Evolutionary conservation across 2,329 filamentous ascomycete species (phyloP), one percentile per base, ranked within the genome.

Genomic region (Clonostachys sp.): DNA sequence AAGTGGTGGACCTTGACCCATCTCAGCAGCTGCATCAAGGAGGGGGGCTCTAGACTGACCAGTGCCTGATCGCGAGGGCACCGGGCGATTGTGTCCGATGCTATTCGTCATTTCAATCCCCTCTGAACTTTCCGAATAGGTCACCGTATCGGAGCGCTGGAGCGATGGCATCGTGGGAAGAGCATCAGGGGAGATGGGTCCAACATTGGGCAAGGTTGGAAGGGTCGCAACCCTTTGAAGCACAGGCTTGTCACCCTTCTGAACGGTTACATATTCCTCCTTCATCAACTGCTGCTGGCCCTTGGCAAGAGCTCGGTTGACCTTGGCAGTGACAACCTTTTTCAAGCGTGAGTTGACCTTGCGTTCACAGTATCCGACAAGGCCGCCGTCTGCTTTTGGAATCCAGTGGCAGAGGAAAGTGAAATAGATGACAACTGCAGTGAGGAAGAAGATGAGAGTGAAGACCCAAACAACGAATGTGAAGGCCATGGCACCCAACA

Each of bases 331-430:
- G 5, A 97, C 91, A 54, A 97, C 94, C 55, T 83, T 83, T 60
- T 87, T 87, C 55, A 99, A 76, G 55, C 91, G 78, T 58, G 82
- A 85, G 68, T 95, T 95, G 63, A 96, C 86, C 72, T 97, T 97
- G 42, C 91, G 86, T 51, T 89, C 86, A 63, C 94, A 97, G 70
- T 95, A 99, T 24, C 84, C 84, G 6, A 83, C 82, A 33, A 99
- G 75, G 8, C 87, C 85, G 6, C 90, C 89, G 59, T 96, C 91
- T 12, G 82, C 75, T 35, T 80, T 79, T 2, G 91, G 91, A 51
- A 99, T 92, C 68, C 92, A 94, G 66, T 94, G 88, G 80, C 88
- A 96, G 6, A 99, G 77, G 65, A 96, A 99, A 58, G 89, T 81
- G 36, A 96, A 66, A 67, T 95, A 97, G 50, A 95, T 83, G 2